Percentiles rank a stretch among this genome's conserved stretches.
Conservation (phyloP, 148 eudicot species). For the Chenopodium album region DNA sequence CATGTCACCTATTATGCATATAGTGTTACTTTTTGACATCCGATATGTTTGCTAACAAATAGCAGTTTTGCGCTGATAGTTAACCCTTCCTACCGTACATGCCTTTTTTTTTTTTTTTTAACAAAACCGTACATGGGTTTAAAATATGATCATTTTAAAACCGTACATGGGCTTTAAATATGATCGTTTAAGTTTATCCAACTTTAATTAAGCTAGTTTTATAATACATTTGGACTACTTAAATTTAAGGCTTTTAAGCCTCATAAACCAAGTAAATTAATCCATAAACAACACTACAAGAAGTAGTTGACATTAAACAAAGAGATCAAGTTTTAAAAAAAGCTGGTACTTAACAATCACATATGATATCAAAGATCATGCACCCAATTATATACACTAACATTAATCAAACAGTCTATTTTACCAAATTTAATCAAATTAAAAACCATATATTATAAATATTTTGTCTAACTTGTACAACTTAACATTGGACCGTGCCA, state of each 20-base stretch:
- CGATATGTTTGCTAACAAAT: too few species aligned
- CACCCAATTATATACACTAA: neutral
- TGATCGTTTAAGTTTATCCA: too few species aligned
- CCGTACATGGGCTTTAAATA: too few species aligned
- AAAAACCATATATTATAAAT: too few species aligned
- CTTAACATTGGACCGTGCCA: slow-evolving; percentile 9
- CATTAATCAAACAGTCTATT: neutral
- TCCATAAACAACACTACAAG: neutral
- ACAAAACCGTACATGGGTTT: too few species aligned
- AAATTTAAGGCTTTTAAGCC: neutral
- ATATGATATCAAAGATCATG: neutral
- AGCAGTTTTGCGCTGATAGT: too few species aligned
- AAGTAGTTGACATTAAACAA: neutral
- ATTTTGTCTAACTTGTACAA: slow-evolving; percentile 13
- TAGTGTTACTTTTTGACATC: too few species aligned
- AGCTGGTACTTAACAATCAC: neutral
- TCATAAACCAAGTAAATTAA: neutral
- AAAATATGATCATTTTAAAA: too few species aligned
- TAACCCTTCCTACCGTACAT: too few species aligned
- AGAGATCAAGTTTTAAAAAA: too few species aligned
- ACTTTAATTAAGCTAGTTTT: neutral
- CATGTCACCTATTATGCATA: too few species aligned
- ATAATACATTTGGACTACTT: neutral
- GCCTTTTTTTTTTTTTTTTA: too few species aligned
- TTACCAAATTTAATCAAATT: neutral